Evolutionary conservation across 257 asterid genomes (phyloP).

Genomic region (Salvia miltiorrhiza): DNA sequence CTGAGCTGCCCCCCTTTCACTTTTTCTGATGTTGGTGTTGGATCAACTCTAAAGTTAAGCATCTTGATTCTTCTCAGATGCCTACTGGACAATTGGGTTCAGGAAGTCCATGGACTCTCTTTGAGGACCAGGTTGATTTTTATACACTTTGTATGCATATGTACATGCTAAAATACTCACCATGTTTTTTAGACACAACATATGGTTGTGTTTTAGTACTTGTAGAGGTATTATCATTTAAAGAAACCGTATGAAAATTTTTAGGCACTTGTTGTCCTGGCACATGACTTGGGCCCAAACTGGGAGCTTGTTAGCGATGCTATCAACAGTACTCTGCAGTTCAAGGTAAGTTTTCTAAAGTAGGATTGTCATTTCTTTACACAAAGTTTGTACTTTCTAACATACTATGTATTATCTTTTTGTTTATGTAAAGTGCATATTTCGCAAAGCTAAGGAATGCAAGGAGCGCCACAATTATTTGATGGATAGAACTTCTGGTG

Average conservation of each 20-base stretch:
- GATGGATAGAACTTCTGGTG: slow-evolving; percentile 78
- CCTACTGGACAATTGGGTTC: slow-evolving; percentile 64
- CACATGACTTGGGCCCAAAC: slow-evolving; percentile 94
- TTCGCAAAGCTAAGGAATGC: slow-evolving; percentile 94
- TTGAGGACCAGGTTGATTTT: slow-evolving; percentile 82
- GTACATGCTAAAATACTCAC: background rate
- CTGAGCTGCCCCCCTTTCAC: background rate
- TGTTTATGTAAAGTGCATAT: slow-evolving; percentile 55
- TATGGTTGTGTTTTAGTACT: slow-evolving; percentile 3
- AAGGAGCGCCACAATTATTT: slow-evolving; percentile 77
- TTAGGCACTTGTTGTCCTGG: slow-evolving; percentile 95
- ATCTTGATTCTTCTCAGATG: slow-evolving; percentile 48
- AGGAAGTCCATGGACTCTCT: slow-evolving; percentile 81
- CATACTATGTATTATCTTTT: slow-evolving; percentile 3
- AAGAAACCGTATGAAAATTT: slow-evolving; percentile 11
- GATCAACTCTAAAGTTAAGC: slow-evolving; percentile 18
- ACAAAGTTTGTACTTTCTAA: background rate
- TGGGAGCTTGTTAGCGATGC: slow-evolving; percentile 99
- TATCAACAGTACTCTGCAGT: slow-evolving; percentile 73
- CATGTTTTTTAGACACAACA: slow-evolving; percentile 4
- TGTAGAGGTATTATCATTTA: slow-evolving; percentile 3
- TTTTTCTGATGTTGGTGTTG: slow-evolving; percentile 6
- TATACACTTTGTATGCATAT: slow-evolving; percentile 15
- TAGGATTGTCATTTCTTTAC: slow-evolving; percentile 1
- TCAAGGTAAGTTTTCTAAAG: slow-evolving; percentile 57